Base-by-base conservation (phyloP, 176 grass and related monocot genomes). In the Cenchrus fungigraminus region DNA sequence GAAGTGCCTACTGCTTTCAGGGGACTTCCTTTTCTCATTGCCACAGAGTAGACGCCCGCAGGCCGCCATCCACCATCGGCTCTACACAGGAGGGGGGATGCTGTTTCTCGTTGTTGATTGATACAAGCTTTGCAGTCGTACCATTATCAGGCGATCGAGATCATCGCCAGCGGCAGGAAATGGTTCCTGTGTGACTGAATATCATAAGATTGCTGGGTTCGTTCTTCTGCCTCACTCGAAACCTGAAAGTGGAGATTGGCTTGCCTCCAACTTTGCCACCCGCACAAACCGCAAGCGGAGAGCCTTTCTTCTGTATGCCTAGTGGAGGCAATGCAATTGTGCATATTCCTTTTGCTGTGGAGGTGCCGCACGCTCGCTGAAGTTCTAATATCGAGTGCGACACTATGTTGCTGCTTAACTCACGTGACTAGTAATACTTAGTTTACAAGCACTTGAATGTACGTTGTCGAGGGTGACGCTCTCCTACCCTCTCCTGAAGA, bases 11-110 rank as follows among this genome's bases (percentile, higher is more conserved):
- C 77, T 86, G 28, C n/a, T 70, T 94, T 83, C 93, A 98, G 97
- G 97, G 97, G 93, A 20, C 87, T 98, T 28, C 93, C 93, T n/a
- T 86, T 98, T 66, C 61, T 98, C 17, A 77, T 98, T 58, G 91
- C 88, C 13, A 89, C 91, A 8, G 97, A 96, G 75, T 98, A 98
- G 71, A 44, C 37, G 12, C 59, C 28, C 0, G 10, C 59, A 28
- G 71, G 25, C 57, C 59, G 4, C 68, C 80, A 54, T 74, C 67
- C 2, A 3, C 61, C 80, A 54, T 74, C 67, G 8, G 55, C 60
- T 5, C 12, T 54, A 74, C 52, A 45, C 4, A 19, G 65, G 10
- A 52, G 28, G 51, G 1, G 19, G 32, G 5, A 9, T 8, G 52
- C 32, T 34, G 22, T 16, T 44, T 78, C 11, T 72, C 56, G 6